Base-by-base conservation (phyloP, 495 filamentous ascomycete species). In the Penicillium dipodomyicola region DNA sequence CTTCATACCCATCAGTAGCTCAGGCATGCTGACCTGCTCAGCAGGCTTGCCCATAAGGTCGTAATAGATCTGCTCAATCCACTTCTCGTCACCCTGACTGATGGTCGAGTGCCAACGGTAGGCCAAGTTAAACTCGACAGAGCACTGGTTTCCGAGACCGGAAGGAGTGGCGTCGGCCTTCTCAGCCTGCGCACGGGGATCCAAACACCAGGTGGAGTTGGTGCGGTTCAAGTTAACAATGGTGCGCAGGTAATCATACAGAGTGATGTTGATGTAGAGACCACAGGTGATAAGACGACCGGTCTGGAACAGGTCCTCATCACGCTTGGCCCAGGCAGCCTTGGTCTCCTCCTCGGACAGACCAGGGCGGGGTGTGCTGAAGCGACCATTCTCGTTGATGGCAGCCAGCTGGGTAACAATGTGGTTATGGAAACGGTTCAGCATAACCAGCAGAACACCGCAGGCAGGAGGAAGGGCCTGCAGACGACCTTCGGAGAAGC, bases 251-350 rank as follows among this genome's bases (percentile, higher is more conserved):
- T 95, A 95, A 64, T 95, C 90, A 55, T 88, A 80, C 32, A 94
- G 74, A 7, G 89, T 85, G 61, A 91, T 88, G 76, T 94, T 92
- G 65, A 91, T 89, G 68, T 92, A 94, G 7, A 93, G 76, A 50
- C 90, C 89, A 35, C 87, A 91, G 3, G 87, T 91, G 58, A 92
- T 79, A 33, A 94, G 77, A 40, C 90, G 78, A 33, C 84, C 88
- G 15, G 87, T 91, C 63, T 95, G 89, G 79, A 95, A 95, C 19
- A 95, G 75, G 54, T 94, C 88, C 54, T 92, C 84, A 60, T 95
- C 90, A 58, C 85, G 86, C 68, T 90, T 88, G 43, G 74, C 77
- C 84, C 83, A 87, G 0, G 84, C 84, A n/a, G 80, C 80, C 43
- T 77, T 70, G 5, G 73, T 75, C 41, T 74, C 70, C 54, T 85